These are phyloP conservation scores for Ramularia collo-cygni DNA, from an alignment of 2,329 filamentous ascomycete species.

Conservation along the genomic window DNA sequence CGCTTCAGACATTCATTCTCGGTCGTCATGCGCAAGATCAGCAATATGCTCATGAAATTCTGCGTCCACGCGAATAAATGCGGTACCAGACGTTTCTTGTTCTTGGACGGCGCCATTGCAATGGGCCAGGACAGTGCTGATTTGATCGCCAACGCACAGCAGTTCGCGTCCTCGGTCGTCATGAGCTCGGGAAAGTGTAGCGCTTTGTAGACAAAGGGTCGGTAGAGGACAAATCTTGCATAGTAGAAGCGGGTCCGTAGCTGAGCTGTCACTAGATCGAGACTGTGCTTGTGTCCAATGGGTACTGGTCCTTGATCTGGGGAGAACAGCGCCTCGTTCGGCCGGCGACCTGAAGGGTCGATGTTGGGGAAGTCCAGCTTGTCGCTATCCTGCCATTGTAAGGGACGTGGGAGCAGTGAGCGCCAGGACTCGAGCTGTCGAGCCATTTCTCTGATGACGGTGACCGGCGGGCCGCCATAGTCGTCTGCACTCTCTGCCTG, in stretches of 20 bases:
- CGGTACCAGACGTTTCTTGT: conserved; percentile 53
- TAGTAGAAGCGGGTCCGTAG: conserved; percentile 55
- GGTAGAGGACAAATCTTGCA: conserved; percentile 51
- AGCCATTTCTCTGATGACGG: conserved; percentile 46
- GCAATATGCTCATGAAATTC: conserved; percentile 52
- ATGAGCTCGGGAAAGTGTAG: conserved; percentile 51
- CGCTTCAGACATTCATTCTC: conserved; percentile 45
- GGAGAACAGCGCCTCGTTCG: conserved; percentile 39
- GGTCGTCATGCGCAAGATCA: conserved; percentile 50
- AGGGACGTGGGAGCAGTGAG: conserved; percentile 45
- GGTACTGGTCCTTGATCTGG: conserved; percentile 41
- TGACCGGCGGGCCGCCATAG: conserved; percentile 34
- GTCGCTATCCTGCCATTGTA: conserved; percentile 53
- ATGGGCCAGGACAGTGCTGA: conserved; percentile 56
- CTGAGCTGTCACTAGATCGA: conserved; percentile 52
- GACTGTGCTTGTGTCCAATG: conserved; percentile 44
- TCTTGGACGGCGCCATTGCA: conserved; percentile 49
- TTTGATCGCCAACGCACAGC: conserved; percentile 51
- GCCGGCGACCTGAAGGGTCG: conserved; percentile 20
- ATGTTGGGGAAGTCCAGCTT: conserved; percentile 37
- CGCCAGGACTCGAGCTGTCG: conserved; percentile 54
- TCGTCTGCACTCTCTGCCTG: conserved; percentile 28
- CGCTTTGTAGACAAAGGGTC: conserved; percentile 54
- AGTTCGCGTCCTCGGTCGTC: conserved; percentile 48
- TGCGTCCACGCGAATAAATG: conserved; percentile 57